A percentile compares a stretch with the other conserved stretches of the same genome.
These are phyloP conservation scores for Arthromyces matolae DNA, from an alignment of 768 basidiomycete genomes.

Conservation along the genomic window DNA sequence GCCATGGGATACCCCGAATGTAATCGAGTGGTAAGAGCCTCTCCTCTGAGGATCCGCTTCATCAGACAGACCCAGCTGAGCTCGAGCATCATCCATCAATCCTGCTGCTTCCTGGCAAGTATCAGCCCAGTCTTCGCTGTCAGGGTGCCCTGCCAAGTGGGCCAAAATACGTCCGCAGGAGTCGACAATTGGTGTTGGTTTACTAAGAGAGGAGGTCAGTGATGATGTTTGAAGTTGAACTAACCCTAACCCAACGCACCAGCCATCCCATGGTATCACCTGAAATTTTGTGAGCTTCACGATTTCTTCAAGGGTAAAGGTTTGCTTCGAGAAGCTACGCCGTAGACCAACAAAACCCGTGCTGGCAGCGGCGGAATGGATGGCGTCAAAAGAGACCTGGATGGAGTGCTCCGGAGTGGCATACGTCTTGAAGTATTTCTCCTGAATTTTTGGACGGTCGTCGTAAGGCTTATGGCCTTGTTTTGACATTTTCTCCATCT, in stretches of 20 bases:
- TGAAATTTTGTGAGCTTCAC: background rate
- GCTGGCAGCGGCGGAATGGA: background rate
- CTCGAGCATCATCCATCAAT: background rate
- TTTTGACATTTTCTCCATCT: too few species aligned
- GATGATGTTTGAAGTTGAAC: too few species aligned
- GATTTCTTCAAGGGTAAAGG: background rate
- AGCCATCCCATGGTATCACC: background rate
- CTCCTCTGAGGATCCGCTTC: background rate
- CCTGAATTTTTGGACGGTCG: background rate
- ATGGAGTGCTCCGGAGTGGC: background rate
- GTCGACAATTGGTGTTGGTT: background rate
- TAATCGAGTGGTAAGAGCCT: background rate
- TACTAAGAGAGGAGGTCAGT: too few species aligned
- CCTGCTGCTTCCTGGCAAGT: background rate
- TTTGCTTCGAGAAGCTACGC: background rate
- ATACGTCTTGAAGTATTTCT: background rate
- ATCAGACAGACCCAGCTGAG: background rate
- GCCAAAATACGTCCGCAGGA: background rate
- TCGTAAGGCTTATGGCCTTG: background rate
- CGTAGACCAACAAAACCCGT: background rate
- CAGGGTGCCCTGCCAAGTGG: background rate
- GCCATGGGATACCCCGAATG: background rate
- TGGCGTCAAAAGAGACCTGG: background rate
- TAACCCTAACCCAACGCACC: too few species aligned
- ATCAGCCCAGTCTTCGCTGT: background rate